Evolutionary conservation across 2,329 filamentous ascomycete genomes (phyloP).

Genomic region (Colletotrichum chrysophilum): DNA sequence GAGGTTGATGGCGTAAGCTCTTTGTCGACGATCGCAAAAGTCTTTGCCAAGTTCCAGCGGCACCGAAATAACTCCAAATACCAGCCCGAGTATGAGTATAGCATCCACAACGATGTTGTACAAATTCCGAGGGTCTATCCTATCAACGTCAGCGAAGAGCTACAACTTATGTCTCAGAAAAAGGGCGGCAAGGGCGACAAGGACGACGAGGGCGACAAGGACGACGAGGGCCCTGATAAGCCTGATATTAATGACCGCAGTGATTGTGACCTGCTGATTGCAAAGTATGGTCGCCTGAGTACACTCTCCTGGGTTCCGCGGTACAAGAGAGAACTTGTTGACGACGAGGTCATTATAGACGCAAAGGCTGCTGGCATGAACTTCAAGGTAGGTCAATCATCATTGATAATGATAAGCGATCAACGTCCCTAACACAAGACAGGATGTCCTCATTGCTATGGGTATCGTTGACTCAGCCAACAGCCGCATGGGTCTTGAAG

Average conservation of each 20-base stretch:
- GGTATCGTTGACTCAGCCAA: slow-evolving; percentile 22
- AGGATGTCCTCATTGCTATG: slow-evolving; percentile 25
- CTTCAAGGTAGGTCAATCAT: slow-evolving; percentile 26
- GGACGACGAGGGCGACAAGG: background rate
- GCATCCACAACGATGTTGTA: background rate
- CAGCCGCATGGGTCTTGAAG: slow-evolving; percentile 32
- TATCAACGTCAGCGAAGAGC: background rate
- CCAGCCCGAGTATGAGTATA: slow-evolving; percentile 1
- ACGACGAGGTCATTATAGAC: background rate
- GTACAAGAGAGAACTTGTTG: background rate
- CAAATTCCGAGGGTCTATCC: background rate
- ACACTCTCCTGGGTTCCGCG: background rate
- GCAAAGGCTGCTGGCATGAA: slow-evolving; percentile 5
- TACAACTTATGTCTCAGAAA: background rate
- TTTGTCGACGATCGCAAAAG: background rate
- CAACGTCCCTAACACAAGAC: background rate
- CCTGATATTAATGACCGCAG: background rate
- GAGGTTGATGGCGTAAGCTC: background rate
- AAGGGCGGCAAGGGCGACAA: background rate
- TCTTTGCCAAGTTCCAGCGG: background rate
- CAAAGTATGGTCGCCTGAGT: background rate
- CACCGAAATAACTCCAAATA: accelerated
- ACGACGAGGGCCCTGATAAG: background rate
- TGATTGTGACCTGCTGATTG: background rate
- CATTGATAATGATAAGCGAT: slow-evolving; percentile 13